Conservation (phyloP, 306 rosid genomes). For the Mucuna pruriens region DNA sequence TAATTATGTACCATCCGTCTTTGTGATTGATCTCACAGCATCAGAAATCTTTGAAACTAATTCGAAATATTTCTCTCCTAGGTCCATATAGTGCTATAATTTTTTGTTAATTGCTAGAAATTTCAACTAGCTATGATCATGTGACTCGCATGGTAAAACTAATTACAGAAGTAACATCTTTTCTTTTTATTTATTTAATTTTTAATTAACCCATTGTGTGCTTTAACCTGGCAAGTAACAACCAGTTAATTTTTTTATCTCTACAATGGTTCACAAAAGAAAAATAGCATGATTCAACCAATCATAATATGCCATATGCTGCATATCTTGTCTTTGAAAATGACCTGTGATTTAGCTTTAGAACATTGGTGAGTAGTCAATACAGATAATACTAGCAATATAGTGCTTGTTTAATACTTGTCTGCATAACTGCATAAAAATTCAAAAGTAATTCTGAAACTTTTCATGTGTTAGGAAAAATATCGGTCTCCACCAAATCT, state of each 20-base stretch:
- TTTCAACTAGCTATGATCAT: constrained; percentile 14
- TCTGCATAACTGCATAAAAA: constrained; percentile 1
- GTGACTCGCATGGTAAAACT: constrained; percentile 1
- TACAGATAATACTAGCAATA: constrained; percentile 16
- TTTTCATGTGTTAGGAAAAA: constrained; percentile 62
- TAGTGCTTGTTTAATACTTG: constrained; percentile 19
- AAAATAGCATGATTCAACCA: constrained; percentile 8
- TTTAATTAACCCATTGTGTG: background rate
- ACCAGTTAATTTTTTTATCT: background rate
- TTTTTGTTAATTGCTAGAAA: background rate
- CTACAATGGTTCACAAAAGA: constrained; percentile 21
- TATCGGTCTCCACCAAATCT: constrained; percentile 81
- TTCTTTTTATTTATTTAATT: background rate
- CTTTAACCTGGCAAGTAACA: background rate
- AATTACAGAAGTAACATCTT: background rate
- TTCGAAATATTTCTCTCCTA: background rate
- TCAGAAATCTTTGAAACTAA: constrained; percentile 25
- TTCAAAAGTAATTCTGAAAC: constrained; percentile 35
- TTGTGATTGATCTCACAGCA: constrained; percentile 22
- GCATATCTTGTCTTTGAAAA: constrained; percentile 24
- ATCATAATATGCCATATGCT: constrained; percentile 15
- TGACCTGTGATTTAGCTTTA: constrained; percentile 26
- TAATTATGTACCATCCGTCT: constrained; percentile 1
- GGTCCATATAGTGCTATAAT: background rate
- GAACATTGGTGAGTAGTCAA: constrained; percentile 10